Base-by-base conservation (phyloP, 768 basidiomycete genomes). In the Leucocoprinus leucothites region DNA sequence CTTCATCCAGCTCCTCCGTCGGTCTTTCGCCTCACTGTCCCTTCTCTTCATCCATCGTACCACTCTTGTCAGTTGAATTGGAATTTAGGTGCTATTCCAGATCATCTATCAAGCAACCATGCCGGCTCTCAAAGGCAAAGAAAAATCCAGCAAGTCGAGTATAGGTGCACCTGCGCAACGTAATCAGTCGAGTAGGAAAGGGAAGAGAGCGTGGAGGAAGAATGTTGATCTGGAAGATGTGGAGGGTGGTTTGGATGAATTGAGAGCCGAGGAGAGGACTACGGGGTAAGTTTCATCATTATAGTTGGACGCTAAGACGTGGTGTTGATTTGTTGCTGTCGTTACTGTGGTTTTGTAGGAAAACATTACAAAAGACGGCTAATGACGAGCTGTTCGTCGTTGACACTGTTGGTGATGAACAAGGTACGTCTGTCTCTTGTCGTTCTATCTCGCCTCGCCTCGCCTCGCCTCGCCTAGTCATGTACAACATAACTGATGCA, bases 121-220 rank as follows among this genome's bases (percentile, higher is more conserved):
- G 31, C 8, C 51, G n/a, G 44, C 57, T 11, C 24, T 47, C 1
- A 57, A 43, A 35, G 11, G 46, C 45, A 57, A 53, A 50, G 46
- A 67, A 58, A 60, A 69, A 48, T 41, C 50, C 4, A 48, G 58
- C 45, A 64, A 65, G 38, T 71, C 76, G 3, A 48, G 63, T 1
- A 53, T 78, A 13, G 84, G 84, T 3, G 85, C 84, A 0, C 83
- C 84, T 0, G 75, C 82, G 1, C 83, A 87, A 57, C 79, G 75
- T 49, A 78, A 69, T 19, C 93, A 95, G 68, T 69, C 84, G 0
- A 90, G 87, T 62, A 75, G 94, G 55, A 96, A 93, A 68, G 91
- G 93, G n/a, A 96, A 96, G 68, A 84, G 82, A 53, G 84, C 94
- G 45, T 96, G 94, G 94, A 72, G 94, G 66, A 96, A 97, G 74